These are phyloP conservation scores for Scytalidium lignicola DNA, from an alignment of 2,329 filamentous ascomycete species.

Conservation along the genomic window DNA sequence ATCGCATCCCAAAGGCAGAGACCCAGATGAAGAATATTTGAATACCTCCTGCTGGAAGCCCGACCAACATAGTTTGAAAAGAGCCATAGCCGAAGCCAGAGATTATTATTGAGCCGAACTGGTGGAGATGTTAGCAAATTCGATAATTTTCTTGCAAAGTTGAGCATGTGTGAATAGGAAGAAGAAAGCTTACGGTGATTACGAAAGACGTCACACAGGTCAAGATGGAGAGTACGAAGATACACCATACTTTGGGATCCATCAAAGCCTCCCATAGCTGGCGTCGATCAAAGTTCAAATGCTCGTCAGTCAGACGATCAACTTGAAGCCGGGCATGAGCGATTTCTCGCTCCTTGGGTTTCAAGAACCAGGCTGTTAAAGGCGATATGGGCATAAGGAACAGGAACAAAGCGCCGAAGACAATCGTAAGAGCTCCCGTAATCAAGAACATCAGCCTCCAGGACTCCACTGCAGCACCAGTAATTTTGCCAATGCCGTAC, in stretches of 20 bases:
- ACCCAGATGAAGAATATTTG: constrained; percentile 40
- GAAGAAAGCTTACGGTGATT: constrained; percentile 28
- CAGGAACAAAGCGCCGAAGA: constrained; percentile 39
- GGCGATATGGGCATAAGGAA: constrained; percentile 41
- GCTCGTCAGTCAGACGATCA: constrained; percentile 36
- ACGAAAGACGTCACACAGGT: constrained; percentile 42
- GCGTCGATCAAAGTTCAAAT: constrained; percentile 36
- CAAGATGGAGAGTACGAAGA: constrained; percentile 40
- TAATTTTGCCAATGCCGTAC: constrained; percentile 44
- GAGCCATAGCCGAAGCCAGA: constrained; percentile 31
- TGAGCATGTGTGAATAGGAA: background rate
- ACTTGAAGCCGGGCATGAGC: constrained; percentile 31
- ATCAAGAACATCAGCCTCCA: constrained; percentile 46
- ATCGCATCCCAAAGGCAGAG: constrained; percentile 12
- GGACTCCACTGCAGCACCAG: constrained; percentile 31
- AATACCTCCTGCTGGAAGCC: constrained; percentile 15
- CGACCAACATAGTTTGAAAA: constrained; percentile 36
- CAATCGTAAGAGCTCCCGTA: constrained; percentile 41
- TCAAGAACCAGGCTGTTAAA: constrained; percentile 44
- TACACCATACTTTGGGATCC: constrained; percentile 39
- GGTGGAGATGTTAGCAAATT: background rate
- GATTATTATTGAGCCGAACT: constrained; percentile 34
- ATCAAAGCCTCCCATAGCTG: constrained; percentile 40
- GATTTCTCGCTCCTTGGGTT: constrained; percentile 35
- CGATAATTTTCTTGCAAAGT: background rate